Evolutionary conservation across 257 asterid species (phyloP).

Genomic region (Ligustrum vulgare): DNA sequence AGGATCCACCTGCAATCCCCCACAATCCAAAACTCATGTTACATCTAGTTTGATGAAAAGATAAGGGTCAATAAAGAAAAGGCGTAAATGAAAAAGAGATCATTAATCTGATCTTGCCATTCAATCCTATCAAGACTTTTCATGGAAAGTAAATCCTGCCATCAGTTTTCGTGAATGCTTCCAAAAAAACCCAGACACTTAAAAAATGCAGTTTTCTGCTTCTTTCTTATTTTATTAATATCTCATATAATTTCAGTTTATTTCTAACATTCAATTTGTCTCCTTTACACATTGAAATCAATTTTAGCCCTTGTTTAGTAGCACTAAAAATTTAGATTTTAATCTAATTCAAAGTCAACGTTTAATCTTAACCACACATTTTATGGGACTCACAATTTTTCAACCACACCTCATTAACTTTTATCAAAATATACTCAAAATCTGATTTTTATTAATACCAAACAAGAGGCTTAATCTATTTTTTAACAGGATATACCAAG

Average conservation of each 20-base stretch:
- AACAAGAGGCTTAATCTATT: too few relatives aligned
- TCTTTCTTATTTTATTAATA: neutral
- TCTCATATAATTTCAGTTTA: neutral
- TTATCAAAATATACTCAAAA: too few relatives aligned
- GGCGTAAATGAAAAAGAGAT: neutral
- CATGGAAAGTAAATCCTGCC: neutral
- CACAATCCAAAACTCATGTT: neutral
- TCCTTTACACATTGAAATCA: neutral
- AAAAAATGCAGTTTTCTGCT: neutral
- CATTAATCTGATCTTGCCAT: neutral
- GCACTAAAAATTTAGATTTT: too few relatives aligned
- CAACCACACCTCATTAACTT: too few relatives aligned
- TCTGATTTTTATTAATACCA: too few relatives aligned
- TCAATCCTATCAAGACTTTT: neutral
- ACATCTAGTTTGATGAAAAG: neutral
- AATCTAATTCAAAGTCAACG: too few relatives aligned
- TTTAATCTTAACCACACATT: too few relatives aligned
- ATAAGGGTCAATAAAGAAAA: neutral
- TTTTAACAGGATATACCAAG: neutral
- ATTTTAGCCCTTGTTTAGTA: too few relatives aligned
- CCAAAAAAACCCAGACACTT: neutral
- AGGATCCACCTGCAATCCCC: conserved; percentile 79
- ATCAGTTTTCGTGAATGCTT: neutral
- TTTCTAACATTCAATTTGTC: neutral
- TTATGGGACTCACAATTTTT: too few relatives aligned